Evolutionary conservation across 441 rosid genomes (phyloP), one percentile per base, ranked within the genome.

Genomic region (Populus tomentosa): DNA sequence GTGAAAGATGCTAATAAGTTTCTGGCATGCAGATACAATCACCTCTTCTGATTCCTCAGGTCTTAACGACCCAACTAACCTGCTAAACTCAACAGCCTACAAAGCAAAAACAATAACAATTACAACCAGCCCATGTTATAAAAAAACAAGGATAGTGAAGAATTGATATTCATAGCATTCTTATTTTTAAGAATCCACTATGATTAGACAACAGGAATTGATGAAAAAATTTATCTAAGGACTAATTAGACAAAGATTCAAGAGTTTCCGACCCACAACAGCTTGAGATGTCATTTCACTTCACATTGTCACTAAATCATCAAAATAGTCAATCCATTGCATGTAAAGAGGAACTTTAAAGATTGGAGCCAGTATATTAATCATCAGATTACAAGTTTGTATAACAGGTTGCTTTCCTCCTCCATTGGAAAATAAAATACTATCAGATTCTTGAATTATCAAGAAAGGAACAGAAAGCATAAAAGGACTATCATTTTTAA

Each of bases 11-110:
- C 83, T 82, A 72, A 88, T 82, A 70, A 97, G 98, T 82, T 90
- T 94, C 89, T 84, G 92, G 82, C 97, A 93, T 20, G 98, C 89
- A 83, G 97, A 86, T 50, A 89, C 91, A 63, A 97, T 88, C 74
- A 89, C 94, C 69, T 97, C 98, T 90, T 97, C 99, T 20, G 98
- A 76, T 84, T 91, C 92, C 69, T 86, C 93, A 42, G 89, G 91
- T 83, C 94, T 90, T 81, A 97, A 80, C 21, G 83, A 90, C 72
- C 92, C 93, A 84, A 93, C 88, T 86, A 92, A 85, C 84, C 98
- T 89, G 85, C 94, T 85, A 85, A 97, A 94, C 83, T 97, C 99
- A 74, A 93, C 98, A 75, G 91, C 97, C 99, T 97, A 81, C 56
- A 73, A 78, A 76, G 76, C 79, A 82, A 73, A 79, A 66, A 67